Conservation (phyloP, 2,329 filamentous ascomycete genomes). For the Fusarium sp. region DNA sequence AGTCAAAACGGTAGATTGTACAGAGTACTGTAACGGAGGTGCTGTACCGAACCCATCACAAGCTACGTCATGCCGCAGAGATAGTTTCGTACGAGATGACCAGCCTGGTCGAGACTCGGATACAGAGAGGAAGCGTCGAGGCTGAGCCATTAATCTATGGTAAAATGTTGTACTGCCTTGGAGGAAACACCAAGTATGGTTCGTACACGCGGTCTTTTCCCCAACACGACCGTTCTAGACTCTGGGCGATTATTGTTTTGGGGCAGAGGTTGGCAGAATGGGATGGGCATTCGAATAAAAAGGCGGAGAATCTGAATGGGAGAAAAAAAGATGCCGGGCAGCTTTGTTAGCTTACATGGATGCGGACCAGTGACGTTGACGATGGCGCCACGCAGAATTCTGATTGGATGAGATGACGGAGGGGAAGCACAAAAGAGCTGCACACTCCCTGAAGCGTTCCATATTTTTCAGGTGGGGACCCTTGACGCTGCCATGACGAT, state of each 20-base stretch:
- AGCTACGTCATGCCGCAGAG: constrained; percentile 41
- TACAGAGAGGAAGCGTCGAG: background rate
- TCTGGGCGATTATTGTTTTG: background rate
- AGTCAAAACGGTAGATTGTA: constrained; percentile 15
- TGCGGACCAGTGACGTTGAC: constrained; percentile 44
- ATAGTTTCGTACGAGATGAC: background rate
- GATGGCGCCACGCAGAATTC: constrained; percentile 33
- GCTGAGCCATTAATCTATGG: background rate
- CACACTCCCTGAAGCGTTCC: constrained; percentile 16
- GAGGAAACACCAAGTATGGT: background rate
- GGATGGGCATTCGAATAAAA: constrained; percentile 8
- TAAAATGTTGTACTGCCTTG: background rate
- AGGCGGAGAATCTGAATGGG: constrained; percentile 23
- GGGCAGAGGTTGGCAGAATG: constrained; percentile 7
- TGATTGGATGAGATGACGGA: constrained; percentile 31
- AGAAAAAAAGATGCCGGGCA: background rate
- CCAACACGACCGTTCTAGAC: constrained; percentile 27
- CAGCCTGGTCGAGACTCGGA: constrained; percentile 25
- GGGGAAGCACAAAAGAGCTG: constrained; percentile 5
- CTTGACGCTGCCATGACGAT: constrained; percentile 44
- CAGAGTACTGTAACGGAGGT: background rate
- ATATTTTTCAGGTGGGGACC: constrained; percentile 44
- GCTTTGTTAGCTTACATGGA: background rate
- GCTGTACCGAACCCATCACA: constrained; percentile 3
- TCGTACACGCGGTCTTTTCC: background rate